Base-by-base conservation (phyloP, 257 asterid species). In the Solanum lycopersicoides region DNA sequence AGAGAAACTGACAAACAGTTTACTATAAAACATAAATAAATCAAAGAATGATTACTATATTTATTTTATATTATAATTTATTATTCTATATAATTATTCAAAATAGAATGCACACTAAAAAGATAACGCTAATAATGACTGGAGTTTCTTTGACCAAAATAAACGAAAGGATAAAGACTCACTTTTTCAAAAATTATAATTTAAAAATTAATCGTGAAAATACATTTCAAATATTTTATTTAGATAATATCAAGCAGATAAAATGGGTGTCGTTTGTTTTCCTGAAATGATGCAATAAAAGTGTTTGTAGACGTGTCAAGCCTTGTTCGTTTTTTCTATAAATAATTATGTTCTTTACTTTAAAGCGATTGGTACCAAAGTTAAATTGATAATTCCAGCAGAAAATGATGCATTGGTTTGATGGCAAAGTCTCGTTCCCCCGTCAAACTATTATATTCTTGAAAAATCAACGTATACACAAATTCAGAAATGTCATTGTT, bases 91-190 rank as follows among this genome's bases (percentile, higher is more conserved):
- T 1, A 28, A 28, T 28, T 28, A 28, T 28, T 28, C 30, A 20
- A 59, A 59, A 59, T 2, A 59, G 2, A 59, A 2, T 60, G 68
- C 3, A n/a, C 68, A 60, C 0, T 0, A 0, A 0, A 59, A 60
- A 1, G 9, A 7, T 60, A 21, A 53, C 9, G 0, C 9, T 9
- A 21, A 21, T 60, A 9, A 6, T 60, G 1, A 7, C 0, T 0
- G 3, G 3, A 2, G 4, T 63, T 25, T 8, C 9, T 12, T 65
- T 65, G 72, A n/a, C 35, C 18, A 65, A 65, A 25, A 65, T 8
- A 71, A 56, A 9, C 6, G 3, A 21, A 32, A 14, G 41, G 6
- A 30, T 15, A 69, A 12, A 66, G 20, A 0, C 37, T 25, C 6
- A 65, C 5, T n/a, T 25, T 25, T 35, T 65, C 9, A 66, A 66